These are phyloP conservation scores for Phytophthora sansomeana DNA, from an alignment of 352 stramenopile genomes.

Conservation along the genomic window DNA sequence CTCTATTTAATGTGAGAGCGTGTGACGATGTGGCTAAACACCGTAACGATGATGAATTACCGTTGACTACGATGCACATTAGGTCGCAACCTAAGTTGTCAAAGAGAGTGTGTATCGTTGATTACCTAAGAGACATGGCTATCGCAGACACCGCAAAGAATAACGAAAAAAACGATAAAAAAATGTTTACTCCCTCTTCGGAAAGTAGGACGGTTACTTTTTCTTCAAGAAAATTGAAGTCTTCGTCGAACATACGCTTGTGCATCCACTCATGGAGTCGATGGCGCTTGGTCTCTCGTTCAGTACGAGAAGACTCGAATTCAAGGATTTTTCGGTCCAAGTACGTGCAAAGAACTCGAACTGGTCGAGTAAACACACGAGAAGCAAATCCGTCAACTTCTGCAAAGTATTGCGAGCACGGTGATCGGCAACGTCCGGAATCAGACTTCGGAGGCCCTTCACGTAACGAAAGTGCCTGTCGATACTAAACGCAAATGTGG, in stretches of 20 bases:
- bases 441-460: constrained; percentile 9
- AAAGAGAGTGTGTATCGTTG: too few relatives aligned
- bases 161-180: too few relatives aligned
- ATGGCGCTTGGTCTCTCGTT: neutral
- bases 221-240: constrained; percentile 7
- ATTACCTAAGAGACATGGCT: too few relatives aligned
- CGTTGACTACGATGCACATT: too few relatives aligned
- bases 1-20: too few relatives aligned
- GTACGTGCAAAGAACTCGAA: neutral
- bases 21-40: too few relatives aligned
- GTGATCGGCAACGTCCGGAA: constrained; percentile 10
- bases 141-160: too few relatives aligned
- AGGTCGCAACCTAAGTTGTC: too few relatives aligned
- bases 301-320: neutral
- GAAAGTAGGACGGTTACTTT: constrained; percentile 2
- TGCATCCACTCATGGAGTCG: constrained; percentile 1
- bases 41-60: too few relatives aligned
- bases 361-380: neutral
- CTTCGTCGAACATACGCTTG: constrained; percentile 2
- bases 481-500: constrained; percentile 2
- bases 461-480: constrained; percentile 5
- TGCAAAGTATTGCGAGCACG: constrained; percentile 8
- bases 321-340: neutral
- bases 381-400: constrained; percentile 1
- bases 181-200: neutral